These are phyloP conservation scores for Ceratorhiza oryzae-sativae DNA, from an alignment of 1,284 basidiomycete species.

Conservation along the genomic window DNA sequence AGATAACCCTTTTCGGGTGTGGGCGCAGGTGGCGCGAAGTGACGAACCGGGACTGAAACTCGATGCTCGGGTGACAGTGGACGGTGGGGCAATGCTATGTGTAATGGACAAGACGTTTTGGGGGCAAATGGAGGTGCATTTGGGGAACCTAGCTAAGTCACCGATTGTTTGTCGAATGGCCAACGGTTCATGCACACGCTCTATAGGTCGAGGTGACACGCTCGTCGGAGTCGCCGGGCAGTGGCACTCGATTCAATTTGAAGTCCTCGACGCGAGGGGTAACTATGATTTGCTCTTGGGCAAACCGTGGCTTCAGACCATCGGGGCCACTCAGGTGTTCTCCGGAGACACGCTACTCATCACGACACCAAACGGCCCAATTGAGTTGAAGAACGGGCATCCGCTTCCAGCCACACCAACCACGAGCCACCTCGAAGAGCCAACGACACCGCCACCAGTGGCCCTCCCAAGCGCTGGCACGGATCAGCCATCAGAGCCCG, in stretches of 20 bases:
- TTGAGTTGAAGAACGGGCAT: not conserved
- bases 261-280: conserved; percentile 10
- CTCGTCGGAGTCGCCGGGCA: not conserved
- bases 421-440: no score
- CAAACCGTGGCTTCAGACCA: conserved; percentile 2
- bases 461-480: no score
- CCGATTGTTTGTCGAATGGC: conserved; percentile 17
- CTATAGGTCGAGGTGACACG: not conserved
- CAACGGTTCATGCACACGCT: conserved; percentile 1
- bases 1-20: not conserved
- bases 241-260: not conserved
- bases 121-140: not conserved
- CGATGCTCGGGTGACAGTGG: not conserved
- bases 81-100: not conserved
- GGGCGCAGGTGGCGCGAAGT: no score
- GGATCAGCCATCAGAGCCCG: not conserved
- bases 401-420: no score
- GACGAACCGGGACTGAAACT: no score
- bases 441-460: no score
- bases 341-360: not conserved
- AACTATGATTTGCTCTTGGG: conserved; percentile 5
- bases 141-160: not conserved
- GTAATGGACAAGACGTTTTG: not conserved
- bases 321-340: not conserved
- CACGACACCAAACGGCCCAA: not conserved